Evolutionary conservation across 1,284 basidiomycete genomes (phyloP).

Genomic region (Sanghuangporus weigelae): DNA sequence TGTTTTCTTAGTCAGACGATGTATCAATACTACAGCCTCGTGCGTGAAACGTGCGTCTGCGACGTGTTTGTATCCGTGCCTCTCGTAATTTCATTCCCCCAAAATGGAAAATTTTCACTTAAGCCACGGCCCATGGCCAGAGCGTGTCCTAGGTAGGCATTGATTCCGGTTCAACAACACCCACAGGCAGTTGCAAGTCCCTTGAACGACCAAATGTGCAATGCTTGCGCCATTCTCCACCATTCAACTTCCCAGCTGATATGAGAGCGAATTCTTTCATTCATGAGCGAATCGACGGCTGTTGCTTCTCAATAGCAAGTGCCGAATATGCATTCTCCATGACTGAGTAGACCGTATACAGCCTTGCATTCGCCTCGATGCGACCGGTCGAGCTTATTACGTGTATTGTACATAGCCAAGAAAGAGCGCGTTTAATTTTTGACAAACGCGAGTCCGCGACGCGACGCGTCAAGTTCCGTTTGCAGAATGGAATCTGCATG

Average conservation of each 20-base stretch:
- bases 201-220: not conserved
- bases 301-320: not conserved
- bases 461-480: not conserved
- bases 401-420: not conserved
- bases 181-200: not conserved
- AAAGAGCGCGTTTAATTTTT: not conserved
- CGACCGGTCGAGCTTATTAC: not conserved
- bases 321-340: not conserved
- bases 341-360: not conserved
- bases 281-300: not conserved
- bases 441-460: not conserved
- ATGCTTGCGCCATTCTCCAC: too few species aligned
- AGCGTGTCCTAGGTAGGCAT: not conserved
- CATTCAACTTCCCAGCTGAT: not conserved
- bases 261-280: not conserved
- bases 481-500: not conserved
- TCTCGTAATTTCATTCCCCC: not conserved
- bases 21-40: not conserved
- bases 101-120: not conserved
- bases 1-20: not conserved
- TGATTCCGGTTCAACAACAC: not conserved
- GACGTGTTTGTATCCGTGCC: not conserved
- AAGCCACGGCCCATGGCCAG: not conserved
- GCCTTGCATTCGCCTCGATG: not conserved
- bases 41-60: not conserved